phyloP scores from a whole-genome alignment of 345 rosid genomes.

The Bruguiera sexangula region DNA sequence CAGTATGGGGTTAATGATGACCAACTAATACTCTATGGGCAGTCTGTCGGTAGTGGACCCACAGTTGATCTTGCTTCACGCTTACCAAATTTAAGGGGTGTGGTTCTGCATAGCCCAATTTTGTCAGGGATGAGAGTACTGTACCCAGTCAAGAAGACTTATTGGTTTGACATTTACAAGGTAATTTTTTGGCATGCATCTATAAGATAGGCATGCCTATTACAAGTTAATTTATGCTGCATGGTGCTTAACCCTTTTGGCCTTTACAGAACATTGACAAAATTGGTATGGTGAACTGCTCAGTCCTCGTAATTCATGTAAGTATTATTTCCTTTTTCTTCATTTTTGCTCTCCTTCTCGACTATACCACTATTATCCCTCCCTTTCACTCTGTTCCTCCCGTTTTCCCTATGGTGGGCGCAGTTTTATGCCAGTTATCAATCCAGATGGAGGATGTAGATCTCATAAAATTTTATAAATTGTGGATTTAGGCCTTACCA shows the following conservation, averaged over 20 bases:
- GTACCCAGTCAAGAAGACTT: constrained; percentile 86
- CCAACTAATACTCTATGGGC: constrained; percentile 83
- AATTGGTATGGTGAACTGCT: constrained; percentile 69
- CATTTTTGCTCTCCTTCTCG: not conserved
- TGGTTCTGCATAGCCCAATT: constrained; percentile 84
- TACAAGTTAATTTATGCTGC: not conserved
- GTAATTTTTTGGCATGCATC: constrained; percentile 27
- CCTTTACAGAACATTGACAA: constrained; percentile 82
- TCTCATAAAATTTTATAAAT: not conserved
- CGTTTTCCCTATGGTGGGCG: not conserved
- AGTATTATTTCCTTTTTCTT: constrained; percentile 30
- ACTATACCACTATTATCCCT: not conserved
- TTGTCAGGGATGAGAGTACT: constrained; percentile 90
- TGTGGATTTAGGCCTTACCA: not conserved
- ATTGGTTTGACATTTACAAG: constrained; percentile 97
- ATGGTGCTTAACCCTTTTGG: not conserved
- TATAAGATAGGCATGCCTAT: constrained; percentile 11
- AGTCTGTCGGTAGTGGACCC: constrained; percentile 98
- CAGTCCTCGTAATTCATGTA: constrained; percentile 83
- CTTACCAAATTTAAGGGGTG: constrained; percentile 69
- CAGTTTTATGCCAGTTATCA: not conserved
- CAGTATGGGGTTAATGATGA: constrained; percentile 85
- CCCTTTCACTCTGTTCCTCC: not conserved
- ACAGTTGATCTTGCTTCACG: constrained; percentile 93
- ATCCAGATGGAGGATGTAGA: not conserved